These are phyloP conservation scores for Paraconiothyrium sp. DNA, from an alignment of 2,329 filamentous ascomycete species.

Conservation along the genomic window DNA sequence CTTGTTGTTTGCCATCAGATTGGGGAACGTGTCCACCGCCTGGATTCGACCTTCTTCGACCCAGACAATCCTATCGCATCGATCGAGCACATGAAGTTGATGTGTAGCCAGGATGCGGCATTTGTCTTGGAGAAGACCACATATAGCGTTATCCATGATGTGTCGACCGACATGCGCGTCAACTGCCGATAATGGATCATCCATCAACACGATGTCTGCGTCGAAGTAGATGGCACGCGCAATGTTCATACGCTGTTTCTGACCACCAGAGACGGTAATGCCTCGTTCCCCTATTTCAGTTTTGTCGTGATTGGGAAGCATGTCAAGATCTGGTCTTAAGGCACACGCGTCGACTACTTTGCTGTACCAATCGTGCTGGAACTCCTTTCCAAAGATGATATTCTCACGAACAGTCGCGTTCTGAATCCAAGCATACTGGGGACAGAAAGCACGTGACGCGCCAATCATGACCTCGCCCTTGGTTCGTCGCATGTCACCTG, in stretches of 20 bases:
- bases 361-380: conserved; percentile 79
- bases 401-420: conserved; percentile 89
- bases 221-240: conserved; percentile 78
- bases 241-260: conserved; percentile 95
- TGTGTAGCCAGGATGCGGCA: conserved; percentile 93
- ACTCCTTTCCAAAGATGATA: conserved; percentile 85
- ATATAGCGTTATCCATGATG: conserved; percentile 93
- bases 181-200: conserved; percentile 69
- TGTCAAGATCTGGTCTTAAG: conserved; percentile 84
- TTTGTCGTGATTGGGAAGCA: conserved; percentile 86
- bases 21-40: conserved; percentile 88
- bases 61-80: conserved; percentile 92
- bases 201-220: conserved; percentile 70
- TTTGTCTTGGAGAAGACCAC: conserved; percentile 87
- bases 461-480: conserved; percentile 77
- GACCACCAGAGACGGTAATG: conserved; percentile 93
- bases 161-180: conserved; percentile 70
- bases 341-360: conserved; percentile 88
- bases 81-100: conserved; percentile 89
- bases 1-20: conserved; percentile 81
- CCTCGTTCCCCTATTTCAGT: conserved; percentile 96
- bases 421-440: conserved; percentile 98
- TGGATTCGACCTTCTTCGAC: conserved; percentile 87
- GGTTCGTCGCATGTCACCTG: conserved; percentile 92
- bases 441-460: conserved; percentile 86